Evolutionary conservation across 2,329 filamentous ascomycete species (phyloP), one percentile per base, ranked within the genome.

Genomic region (Teratosphaeria viscida): DNA sequence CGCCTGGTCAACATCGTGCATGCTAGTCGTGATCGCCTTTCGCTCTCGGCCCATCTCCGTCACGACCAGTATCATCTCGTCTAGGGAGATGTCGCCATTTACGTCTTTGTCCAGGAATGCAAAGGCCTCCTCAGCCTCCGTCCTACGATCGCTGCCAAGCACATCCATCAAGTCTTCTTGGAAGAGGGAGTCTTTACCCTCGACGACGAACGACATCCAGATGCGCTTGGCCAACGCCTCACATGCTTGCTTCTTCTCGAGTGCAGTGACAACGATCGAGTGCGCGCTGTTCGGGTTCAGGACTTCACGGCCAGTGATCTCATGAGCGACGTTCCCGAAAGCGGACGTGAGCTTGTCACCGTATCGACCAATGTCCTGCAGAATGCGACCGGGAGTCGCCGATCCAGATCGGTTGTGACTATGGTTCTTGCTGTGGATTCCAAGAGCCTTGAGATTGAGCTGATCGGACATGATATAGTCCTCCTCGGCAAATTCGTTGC

Each of bases 131-230:
- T 94, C 88, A 1, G 94, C 94, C 63, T 96, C 89, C 0, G 83
- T 78, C 63, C 85, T 84, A 67, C 88, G 86, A 5, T 83, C 82
- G 0, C 82, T 77, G 2, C 92, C 92, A 61, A 99, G 85, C 10
- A 97, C 92, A 72, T 97, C 92, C 34, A 86, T 72, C 43, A 99
- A 82, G 71, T 99, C 94, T 4, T 96, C 90, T 8, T 82, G 75
- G 65, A 83, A 89, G 8, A 99, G 79, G 0, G 86, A 79, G 49
- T 96, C 90, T 60, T 86, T 86, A 67, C 90, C 91, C 74, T 97
- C 92, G 3, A 94, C 85, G 1, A 96, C 94, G 71, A 96, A 95
- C 0, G 92, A 96, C 90, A 96, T 95, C 94, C 94, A 97, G 63
- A 97, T 87, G 69, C 94, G 88, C 66, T 85, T 87, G n/a, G 90